Evolutionary conservation across 345 rosid species (phyloP), one percentile per base, ranked within the genome.

Genomic region (Salix dunnii): DNA sequence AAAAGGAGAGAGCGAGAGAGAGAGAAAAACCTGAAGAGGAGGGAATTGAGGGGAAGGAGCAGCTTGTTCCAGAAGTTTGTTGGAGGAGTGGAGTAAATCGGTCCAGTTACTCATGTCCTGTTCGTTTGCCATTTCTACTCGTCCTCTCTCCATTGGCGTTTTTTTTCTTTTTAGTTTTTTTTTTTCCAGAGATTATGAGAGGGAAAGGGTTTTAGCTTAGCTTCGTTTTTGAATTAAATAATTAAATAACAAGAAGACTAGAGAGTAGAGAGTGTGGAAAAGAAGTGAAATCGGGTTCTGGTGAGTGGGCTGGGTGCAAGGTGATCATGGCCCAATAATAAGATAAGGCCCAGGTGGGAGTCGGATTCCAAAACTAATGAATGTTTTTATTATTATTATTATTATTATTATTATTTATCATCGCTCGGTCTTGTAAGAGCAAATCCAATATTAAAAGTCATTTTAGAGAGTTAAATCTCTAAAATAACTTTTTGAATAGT

Each of bases 1-100:
- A 69, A 48, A 43, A 71, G 72, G 42, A 67, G 21, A 71, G 46
- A 48, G 55, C 69, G 68, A 74, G 55, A 55, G 62, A 60, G 58
- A 64, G 40, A 71, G 55, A 73, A 3, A 49, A n/a, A 95, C 99
- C 99, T 95, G 99, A 73, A 96, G 97, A 78, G 98, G 97, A 87
- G 98, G 99, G 81, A 96, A 96, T 87, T 93, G 98, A 80, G 98
- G 88, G 14, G 98, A 91, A 76, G 99, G 97, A 88, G 97, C 96
- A 36, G 98, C 97, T 80, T 92, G 99, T 58, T 96, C 98, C 73
- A 96, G 91, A 79, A 96, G 98, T 88, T 93, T 93, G 53, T 98
- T 82, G 14, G 99, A 96, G 60, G 98, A 90, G 74, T 91, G 94
- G 35, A 96, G 96, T 80, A 96, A 92, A 85, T 96, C 97, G 48